A percentile compares a stretch with the other conserved stretches of the same genome.
Evolutionary conservation across 1,139 yeast genomes (phyloP).

Genomic region (Ogataea hybrid): DNA sequence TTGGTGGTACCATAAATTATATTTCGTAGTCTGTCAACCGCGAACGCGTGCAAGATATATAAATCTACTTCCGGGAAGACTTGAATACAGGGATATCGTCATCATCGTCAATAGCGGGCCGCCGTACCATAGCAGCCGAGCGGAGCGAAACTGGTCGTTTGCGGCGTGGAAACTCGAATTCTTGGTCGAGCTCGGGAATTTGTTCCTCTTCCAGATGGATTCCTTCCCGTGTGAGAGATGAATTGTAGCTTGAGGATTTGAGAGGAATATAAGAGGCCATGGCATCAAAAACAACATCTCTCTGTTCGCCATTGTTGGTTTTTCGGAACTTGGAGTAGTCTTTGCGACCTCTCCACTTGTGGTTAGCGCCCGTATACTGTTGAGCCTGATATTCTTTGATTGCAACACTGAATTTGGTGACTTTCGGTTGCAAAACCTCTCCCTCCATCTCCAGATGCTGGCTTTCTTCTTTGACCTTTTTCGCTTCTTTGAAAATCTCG

Average conservation of each 20-base stretch:
- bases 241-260: conserved; percentile 23
- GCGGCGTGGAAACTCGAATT: conserved; percentile 11
- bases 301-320: conserved; percentile 7
- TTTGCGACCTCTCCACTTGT: conserved; percentile 25
- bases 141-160: conserved; percentile 1
- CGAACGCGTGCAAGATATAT: background rate
- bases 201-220: conserved; percentile 7
- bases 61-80: conserved; percentile 30
- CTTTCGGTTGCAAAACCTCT: conserved; percentile 13
- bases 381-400: conserved; percentile 3
- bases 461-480: conserved; percentile 17
- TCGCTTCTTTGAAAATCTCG: conserved; percentile 22
- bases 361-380: conserved; percentile 12
- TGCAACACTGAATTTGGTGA: conserved; percentile 21
- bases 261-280: conserved; percentile 26
- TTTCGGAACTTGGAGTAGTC: conserved; percentile 29
- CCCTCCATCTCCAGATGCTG: conserved; percentile 11
- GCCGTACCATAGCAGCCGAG: background rate
- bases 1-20: background rate
- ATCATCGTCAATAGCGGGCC: conserved; percentile 27
- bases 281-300: conserved; percentile 29
- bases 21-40: background rate
- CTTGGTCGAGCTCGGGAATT: conserved; percentile 18
- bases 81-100: conserved; percentile 39
- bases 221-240: conserved; percentile 17